Percentiles rank a stretch among this genome's conserved stretches.
These are phyloP conservation scores for Moesziomyces sp. DNA, from an alignment of 1,284 basidiomycete species.

Conservation along the genomic window DNA sequence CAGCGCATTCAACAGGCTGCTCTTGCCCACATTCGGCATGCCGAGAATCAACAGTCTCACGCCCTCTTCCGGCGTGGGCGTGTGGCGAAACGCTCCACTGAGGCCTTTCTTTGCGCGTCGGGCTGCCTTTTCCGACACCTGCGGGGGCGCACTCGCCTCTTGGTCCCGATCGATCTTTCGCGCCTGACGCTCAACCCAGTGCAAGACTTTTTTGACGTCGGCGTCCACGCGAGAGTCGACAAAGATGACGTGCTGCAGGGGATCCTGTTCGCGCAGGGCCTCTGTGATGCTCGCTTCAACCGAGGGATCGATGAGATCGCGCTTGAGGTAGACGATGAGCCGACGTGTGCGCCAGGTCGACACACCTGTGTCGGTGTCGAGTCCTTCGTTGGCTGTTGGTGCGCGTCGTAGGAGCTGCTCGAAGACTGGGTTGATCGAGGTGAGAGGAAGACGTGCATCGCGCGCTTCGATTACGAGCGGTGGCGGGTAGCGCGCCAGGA, in stretches of 20 bases:
- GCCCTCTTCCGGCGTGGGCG: constrained; percentile 63
- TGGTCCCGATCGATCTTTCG: constrained; percentile 18
- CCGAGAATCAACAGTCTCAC: constrained; percentile 71
- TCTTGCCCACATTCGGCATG: constrained; percentile 99
- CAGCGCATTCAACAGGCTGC: constrained; percentile 90
- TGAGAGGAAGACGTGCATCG: constrained; percentile 90
- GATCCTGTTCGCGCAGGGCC: constrained; percentile 69
- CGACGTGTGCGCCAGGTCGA: constrained; percentile 69
- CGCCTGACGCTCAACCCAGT: constrained; percentile 65
- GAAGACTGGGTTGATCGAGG: constrained; percentile 86
- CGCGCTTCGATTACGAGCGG: constrained; percentile 89
- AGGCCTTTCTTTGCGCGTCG: constrained; percentile 52
- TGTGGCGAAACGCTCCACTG: constrained; percentile 62
- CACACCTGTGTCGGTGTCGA: constrained; percentile 45
- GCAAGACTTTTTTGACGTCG: constrained; percentile 70
- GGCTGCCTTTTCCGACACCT: constrained; percentile 23
- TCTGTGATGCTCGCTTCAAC: constrained; percentile 74
- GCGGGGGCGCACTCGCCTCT: constrained; percentile 4
- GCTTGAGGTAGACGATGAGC: constrained; percentile 91
- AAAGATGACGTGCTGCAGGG: constrained; percentile 71
- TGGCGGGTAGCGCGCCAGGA: constrained; percentile 76
- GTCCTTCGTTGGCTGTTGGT: constrained; percentile 44
- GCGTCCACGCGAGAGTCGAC: constrained; percentile 70
- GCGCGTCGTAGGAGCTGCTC: constrained; percentile 60
- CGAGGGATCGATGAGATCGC: constrained; percentile 86